phyloP scores from a whole-genome alignment of 108 stramenopile species.

The Cyclotella kingstonii region DNA sequence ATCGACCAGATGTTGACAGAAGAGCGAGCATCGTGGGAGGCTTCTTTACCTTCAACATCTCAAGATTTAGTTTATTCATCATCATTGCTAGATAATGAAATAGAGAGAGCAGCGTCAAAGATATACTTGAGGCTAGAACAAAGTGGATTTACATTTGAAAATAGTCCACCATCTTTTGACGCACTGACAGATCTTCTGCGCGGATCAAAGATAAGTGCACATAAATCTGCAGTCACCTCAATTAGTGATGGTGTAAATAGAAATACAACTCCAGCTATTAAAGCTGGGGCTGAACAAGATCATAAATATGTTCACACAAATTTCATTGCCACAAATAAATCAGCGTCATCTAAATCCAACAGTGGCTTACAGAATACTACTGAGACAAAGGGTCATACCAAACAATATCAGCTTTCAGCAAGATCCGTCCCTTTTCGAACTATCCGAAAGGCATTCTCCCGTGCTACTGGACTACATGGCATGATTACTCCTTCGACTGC shows the following conservation, averaged over 20 bases:
- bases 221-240: neutral
- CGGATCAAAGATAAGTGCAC: neutral
- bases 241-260: neutral
- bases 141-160: conserved; percentile 29
- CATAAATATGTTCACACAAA: too few relatives aligned
- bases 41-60: conserved; percentile 7
- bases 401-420: neutral
- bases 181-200: conserved; percentile 10
- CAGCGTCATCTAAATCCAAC: neutral
- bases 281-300: too few relatives aligned
- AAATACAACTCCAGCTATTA: too few relatives aligned
- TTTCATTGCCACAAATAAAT: conserved; percentile 7
- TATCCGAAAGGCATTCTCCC: conserved; percentile 46
- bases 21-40: conserved; percentile 30
- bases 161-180: conserved; percentile 10
- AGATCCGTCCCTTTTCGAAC: conserved; percentile 38
- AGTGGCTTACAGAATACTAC: neutral
- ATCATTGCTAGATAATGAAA: conserved; percentile 16
- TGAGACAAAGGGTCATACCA: neutral
- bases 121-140: conserved; percentile 26
- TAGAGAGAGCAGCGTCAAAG: conserved; percentile 40
- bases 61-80: neutral
- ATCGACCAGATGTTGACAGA: conserved; percentile 19
- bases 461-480: conserved; percentile 67
- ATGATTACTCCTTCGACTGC: conserved; percentile 54